Conservation (phyloP, 108 stramenopile species). For the Stephanodiscus triporus region DNA sequence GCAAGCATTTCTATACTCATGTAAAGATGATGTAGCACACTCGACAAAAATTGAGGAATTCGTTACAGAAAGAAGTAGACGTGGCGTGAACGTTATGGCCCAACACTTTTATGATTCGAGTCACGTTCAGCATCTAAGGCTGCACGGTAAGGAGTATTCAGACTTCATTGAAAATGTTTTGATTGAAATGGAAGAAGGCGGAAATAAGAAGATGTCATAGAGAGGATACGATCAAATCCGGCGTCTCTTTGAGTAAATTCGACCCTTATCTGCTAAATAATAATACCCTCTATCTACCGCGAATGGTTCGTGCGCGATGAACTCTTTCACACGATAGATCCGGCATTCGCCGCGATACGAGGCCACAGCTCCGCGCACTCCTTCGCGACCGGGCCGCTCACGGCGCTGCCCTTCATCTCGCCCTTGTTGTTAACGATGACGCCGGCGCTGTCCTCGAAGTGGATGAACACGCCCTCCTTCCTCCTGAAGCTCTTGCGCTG, state of each 20-base stretch:
- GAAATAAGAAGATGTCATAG: neutral
- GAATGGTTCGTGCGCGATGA: neutral
- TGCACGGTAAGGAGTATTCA: constrained; percentile 13
- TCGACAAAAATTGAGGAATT: constrained; percentile 6
- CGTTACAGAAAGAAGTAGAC: neutral
- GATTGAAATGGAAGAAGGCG: neutral
- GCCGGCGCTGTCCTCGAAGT: constrained; percentile 99
- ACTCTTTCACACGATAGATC: constrained; percentile 90
- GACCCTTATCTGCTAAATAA: neutral
- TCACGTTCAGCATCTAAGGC: constrained; percentile 14
- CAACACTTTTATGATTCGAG: constrained; percentile 13
- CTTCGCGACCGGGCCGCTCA: constrained; percentile 99
- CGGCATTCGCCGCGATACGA: constrained; percentile 98
- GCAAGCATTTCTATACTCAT: constrained; percentile 14
- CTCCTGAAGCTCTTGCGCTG: constrained; percentile 99
- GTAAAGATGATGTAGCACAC: constrained; percentile 12
- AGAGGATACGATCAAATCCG: neutral
- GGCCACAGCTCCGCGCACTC: constrained; percentile 99
- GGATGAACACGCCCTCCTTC: constrained; percentile 99
- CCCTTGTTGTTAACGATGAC: constrained; percentile 99
- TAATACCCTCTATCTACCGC: neutral
- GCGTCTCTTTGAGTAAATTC: neutral
- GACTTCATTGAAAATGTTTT: neutral
- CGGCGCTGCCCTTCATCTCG: constrained; percentile 99
- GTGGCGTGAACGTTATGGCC: neutral